Evolutionary conservation across 345 rosid species (phyloP).

Genomic region (Dovyalis caffra): DNA sequence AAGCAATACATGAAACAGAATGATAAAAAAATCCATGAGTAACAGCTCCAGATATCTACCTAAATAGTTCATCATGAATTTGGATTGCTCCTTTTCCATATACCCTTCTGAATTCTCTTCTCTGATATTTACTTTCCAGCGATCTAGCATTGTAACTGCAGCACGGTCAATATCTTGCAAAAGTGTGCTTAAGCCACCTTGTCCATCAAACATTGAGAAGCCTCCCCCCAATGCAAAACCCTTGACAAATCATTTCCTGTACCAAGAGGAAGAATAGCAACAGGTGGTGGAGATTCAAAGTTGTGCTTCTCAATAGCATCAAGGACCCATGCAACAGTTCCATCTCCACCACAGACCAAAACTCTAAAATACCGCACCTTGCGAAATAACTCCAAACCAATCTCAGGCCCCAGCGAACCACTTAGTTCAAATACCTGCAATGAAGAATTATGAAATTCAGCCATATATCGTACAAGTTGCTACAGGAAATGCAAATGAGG

Average conservation of each 20-base stretch:
- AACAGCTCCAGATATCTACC: slow-evolving; percentile 36
- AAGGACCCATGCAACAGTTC: slow-evolving; percentile 91
- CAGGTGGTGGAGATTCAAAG: slow-evolving; percentile 92
- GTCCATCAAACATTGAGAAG: slow-evolving; percentile 65
- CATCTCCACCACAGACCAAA: slow-evolving; percentile 94
- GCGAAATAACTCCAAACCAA: slow-evolving; percentile 74
- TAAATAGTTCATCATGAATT: slow-evolving; percentile 88
- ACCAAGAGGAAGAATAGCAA: slow-evolving; percentile 92
- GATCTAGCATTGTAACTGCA: slow-evolving; percentile 87
- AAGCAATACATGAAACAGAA: neutral
- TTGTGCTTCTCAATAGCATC: slow-evolving; percentile 81
- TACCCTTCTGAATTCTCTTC: slow-evolving; percentile 20
- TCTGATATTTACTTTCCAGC: slow-evolving; percentile 83
- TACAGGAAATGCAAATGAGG: neutral
- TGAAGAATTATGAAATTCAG: neutral
- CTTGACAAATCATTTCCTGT: slow-evolving; percentile 97
- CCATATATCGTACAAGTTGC: neutral
- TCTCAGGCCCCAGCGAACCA: slow-evolving; percentile 74
- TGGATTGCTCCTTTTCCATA: slow-evolving; percentile 40
- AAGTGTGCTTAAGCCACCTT: slow-evolving; percentile 75
- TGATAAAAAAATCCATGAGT: neutral
- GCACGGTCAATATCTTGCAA: slow-evolving; percentile 73
- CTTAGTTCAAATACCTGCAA: slow-evolving; percentile 79
- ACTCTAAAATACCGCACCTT: slow-evolving; percentile 89
- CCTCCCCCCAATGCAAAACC: slow-evolving; percentile 91